Percentiles rank a stretch among this genome's conserved stretches.
Evolutionary conservation across 306 rosid species (phyloP).

Genomic region (Alnus rubra): DNA sequence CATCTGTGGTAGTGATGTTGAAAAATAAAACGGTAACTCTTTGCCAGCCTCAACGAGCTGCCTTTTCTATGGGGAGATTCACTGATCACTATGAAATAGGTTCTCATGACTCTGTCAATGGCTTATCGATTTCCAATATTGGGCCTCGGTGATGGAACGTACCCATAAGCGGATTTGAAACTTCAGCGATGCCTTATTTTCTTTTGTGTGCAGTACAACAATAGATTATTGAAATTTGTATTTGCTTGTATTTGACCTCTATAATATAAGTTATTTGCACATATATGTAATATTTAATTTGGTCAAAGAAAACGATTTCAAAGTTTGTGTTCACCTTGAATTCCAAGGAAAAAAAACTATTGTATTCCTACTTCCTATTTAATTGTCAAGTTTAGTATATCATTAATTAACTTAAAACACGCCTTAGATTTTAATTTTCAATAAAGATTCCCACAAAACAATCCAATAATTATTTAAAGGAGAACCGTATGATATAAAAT

Average conservation of each 20-base stretch:
- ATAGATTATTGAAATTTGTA: neutral
- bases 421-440: no score
- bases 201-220: neutral
- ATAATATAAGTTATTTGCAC: no score
- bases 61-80: constrained; percentile 41
- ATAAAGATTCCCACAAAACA: no score
- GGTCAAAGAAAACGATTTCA: neutral
- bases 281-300: no score
- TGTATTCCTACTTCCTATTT: neutral
- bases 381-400: no score
- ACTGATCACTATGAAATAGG: neutral
- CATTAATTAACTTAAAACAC: no score
- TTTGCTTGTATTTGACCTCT: neutral
- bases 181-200: neutral
- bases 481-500: no score
- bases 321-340: neutral
- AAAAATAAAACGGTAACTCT: constrained; percentile 29
- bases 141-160: neutral
- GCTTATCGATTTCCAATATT: no score
- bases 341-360: neutral
- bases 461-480: no score
- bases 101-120: constrained; percentile 19
- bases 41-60: constrained; percentile 36
- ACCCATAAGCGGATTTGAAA: neutral
- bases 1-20: constrained; percentile 43